These are phyloP conservation scores for Ceratocystis cacaofunesta DNA, from an alignment of 2,329 filamentous ascomycete genomes.

Conservation along the genomic window DNA sequence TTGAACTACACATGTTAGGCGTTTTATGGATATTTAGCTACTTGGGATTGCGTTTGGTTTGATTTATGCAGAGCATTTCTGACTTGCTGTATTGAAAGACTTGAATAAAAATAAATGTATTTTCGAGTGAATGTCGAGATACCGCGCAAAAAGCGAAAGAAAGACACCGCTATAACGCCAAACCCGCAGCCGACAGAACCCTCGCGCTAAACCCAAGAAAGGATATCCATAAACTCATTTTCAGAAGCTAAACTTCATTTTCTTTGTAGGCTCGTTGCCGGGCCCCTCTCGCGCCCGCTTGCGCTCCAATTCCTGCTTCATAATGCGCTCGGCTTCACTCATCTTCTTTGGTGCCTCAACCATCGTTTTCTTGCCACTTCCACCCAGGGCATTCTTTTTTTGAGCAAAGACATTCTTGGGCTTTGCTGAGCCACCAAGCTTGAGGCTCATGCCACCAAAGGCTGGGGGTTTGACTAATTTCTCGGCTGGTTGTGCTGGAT, in stretches of 20 bases:
- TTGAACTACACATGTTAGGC: background rate
- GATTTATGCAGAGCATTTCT: conserved; percentile 5
- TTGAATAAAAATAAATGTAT: background rate
- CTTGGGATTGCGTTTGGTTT: conserved; percentile 1
- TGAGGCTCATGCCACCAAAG: conserved; percentile 42
- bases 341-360: conserved; percentile 62
- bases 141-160: background rate
- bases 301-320: conserved; percentile 67
- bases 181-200: background rate
- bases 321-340: conserved; percentile 76
- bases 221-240: background rate
- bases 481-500: conserved; percentile 17
- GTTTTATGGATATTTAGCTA: conserved; percentile 3
- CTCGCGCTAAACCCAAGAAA: background rate
- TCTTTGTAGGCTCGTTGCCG: conserved; percentile 34
- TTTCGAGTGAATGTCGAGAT: background rate
- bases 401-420: conserved; percentile 56
- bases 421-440: conserved; percentile 40
- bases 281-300: conserved; percentile 42
- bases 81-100: background rate
- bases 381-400: conserved; percentile 16
- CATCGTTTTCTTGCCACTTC: conserved; percentile 37
- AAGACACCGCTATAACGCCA: background rate
- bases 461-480: conserved; percentile 23
- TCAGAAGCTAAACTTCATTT: conserved; percentile 21